These are phyloP conservation scores for Salvia splendens DNA, from an alignment of 257 asterid genomes.

Conservation along the genomic window DNA sequence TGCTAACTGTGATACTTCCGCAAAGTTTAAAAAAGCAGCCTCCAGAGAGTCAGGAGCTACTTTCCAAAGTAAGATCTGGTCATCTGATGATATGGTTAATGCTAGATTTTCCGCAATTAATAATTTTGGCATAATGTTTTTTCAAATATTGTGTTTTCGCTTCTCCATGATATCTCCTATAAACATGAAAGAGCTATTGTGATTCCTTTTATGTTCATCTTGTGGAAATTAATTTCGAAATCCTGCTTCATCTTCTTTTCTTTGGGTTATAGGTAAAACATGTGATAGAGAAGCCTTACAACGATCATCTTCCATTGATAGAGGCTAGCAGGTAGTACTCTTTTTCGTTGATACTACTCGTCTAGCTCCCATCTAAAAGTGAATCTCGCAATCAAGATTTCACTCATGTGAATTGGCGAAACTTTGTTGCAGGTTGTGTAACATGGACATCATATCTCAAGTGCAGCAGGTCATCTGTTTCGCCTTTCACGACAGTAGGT, in stretches of 20 bases:
- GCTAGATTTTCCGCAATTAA: background rate
- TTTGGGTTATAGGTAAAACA: slow-evolving; percentile 68
- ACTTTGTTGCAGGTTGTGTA: slow-evolving; percentile 70
- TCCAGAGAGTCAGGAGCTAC: slow-evolving; percentile 94
- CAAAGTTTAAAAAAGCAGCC: slow-evolving; percentile 92
- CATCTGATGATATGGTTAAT: background rate
- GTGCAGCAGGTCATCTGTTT: slow-evolving; percentile 97
- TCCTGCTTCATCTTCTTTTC: slow-evolving; percentile 12
- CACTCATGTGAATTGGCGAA: background rate
- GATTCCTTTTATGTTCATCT: background rate
- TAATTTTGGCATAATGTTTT: background rate
- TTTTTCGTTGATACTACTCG: background rate
- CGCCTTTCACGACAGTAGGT: slow-evolving; percentile 92
- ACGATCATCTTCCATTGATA: slow-evolving; percentile 94
- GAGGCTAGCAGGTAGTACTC: slow-evolving; percentile 95
- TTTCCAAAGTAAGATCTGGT: slow-evolving; percentile 68
- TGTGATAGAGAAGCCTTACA: slow-evolving; percentile 92
- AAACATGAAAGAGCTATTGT: background rate
- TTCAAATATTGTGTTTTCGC: background rate
- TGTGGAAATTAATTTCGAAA: slow-evolving; percentile 10
- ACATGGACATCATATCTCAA: slow-evolving; percentile 96
- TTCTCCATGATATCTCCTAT: background rate
- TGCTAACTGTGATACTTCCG: slow-evolving; percentile 92
- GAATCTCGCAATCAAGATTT: background rate
- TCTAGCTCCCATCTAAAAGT: too few species aligned